Conservation (phyloP, 495 filamentous ascomycete species). For the Neurospora pannonica region DNA sequence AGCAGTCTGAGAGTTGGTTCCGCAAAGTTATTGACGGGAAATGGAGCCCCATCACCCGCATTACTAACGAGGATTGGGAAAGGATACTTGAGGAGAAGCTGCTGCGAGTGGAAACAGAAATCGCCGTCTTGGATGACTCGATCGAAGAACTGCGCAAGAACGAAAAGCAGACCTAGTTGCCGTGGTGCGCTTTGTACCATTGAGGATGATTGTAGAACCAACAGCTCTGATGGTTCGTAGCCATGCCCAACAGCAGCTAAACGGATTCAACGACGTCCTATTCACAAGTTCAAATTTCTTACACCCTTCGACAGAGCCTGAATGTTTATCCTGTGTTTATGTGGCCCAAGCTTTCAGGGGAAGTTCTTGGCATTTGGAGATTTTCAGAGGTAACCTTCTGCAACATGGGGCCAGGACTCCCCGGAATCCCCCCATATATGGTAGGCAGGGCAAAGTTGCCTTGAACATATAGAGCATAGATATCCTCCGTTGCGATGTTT, state of each 20-base stretch:
- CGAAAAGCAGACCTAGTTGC: constrained; percentile 2
- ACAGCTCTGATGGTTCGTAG: background rate
- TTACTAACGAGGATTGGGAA: constrained; percentile 75
- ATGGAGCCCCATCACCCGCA: constrained; percentile 70
- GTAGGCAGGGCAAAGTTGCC: background rate
- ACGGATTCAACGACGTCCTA: background rate
- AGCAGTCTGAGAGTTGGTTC: background rate
- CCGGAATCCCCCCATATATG: background rate
- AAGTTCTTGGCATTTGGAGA: background rate
- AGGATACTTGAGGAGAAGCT: constrained; percentile 67
- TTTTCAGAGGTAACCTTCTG: background rate
- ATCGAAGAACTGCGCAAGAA: constrained; percentile 50
- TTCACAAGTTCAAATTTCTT: background rate
- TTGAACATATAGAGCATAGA: background rate
- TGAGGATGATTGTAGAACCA: background rate
- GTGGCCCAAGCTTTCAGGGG: background rate
- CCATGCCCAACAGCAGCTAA: background rate
- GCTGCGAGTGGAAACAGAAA: constrained; percentile 70
- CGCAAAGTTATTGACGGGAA: constrained; percentile 42
- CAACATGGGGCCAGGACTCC: background rate
- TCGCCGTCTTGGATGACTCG: constrained; percentile 76
- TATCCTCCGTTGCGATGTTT: background rate
- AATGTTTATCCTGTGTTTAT: background rate
- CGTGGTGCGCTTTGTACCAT: background rate
- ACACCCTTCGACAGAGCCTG: background rate